Evolutionary conservation across 2,329 filamentous ascomycete genomes (phyloP).

Genomic region (Trichoderma harzianum): DNA sequence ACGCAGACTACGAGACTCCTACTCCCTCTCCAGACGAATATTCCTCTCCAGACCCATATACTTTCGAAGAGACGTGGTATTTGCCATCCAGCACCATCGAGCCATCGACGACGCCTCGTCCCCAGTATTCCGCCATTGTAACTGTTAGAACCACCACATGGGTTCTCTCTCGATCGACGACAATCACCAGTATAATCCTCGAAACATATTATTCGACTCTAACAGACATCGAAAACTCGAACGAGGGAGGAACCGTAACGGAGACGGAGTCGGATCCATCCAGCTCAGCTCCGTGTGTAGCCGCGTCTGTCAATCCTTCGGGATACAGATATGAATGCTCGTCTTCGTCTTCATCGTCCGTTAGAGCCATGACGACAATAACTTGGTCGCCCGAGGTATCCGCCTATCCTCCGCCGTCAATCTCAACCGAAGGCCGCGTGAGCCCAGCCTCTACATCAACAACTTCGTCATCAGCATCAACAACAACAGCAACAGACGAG

Average conservation of each 20-base stretch:
- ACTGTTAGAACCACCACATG: background rate
- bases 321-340: background rate
- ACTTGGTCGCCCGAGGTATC: constrained; percentile 2
- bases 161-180: constrained; percentile 9
- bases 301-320: background rate
- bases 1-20: background rate
- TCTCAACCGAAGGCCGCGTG: background rate
- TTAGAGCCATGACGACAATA: background rate
- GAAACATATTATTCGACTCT: constrained; percentile 11
- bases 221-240: background rate
- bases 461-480: background rate
- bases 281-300: background rate
- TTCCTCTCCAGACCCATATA: background rate
- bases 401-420: background rate
- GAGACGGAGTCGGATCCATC: background rate
- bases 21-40: background rate
- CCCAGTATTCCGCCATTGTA: constrained; percentile 1
- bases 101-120: background rate
- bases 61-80: background rate
- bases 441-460: background rate
- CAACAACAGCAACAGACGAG: background rate
- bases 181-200: constrained; percentile 7
- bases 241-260: background rate
- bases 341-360: background rate
- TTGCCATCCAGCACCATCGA: background rate